These are phyloP conservation scores for Sisymbrium altissimum DNA, from an alignment of 345 rosid genomes.

Conservation along the genomic window DNA sequence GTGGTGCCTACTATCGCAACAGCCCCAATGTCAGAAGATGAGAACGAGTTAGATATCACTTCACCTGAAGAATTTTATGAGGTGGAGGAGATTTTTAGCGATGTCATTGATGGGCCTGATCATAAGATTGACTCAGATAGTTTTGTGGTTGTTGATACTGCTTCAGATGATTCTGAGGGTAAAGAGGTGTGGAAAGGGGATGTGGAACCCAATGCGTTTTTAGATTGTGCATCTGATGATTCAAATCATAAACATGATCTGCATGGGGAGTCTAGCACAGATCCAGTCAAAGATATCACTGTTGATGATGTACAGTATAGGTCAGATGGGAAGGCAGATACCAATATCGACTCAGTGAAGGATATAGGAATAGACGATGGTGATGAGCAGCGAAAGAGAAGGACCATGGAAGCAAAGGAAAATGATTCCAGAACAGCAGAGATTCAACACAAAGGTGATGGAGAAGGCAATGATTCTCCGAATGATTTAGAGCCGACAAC, in stretches of 20 bases:
- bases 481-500: conserved; percentile 45
- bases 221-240: conserved; percentile 74
- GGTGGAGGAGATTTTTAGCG: conserved; percentile 94
- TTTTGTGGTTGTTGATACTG: conserved; percentile 34
- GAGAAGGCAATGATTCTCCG: conserved; percentile 32
- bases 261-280: conserved; percentile 45
- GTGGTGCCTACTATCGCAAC: conserved; percentile 55
- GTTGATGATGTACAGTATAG: conserved; percentile 89
- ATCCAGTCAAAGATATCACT: conserved; percentile 84
- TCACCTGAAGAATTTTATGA: conserved; percentile 97
- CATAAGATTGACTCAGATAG: conserved; percentile 46
- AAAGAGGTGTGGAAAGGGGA: conserved; percentile 71
- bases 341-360: conserved; percentile 59
- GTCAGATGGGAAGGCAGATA: conserved; percentile 47
- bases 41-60: conserved; percentile 54
- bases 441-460: conserved; percentile 40
- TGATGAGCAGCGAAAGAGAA: conserved; percentile 37
- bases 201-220: conserved; percentile 59
- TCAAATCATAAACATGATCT: conserved; percentile 46
- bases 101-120: conserved; percentile 58
- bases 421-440: conserved; percentile 40
- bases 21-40: conserved; percentile 54
- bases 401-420: conserved; percentile 39
- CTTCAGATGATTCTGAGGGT: conserved; percentile 38
- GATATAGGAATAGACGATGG: conserved; percentile 84